Evolutionary conservation across 139 green algal genomes (phyloP).

Genomic region (Nannochloris sp.): DNA sequence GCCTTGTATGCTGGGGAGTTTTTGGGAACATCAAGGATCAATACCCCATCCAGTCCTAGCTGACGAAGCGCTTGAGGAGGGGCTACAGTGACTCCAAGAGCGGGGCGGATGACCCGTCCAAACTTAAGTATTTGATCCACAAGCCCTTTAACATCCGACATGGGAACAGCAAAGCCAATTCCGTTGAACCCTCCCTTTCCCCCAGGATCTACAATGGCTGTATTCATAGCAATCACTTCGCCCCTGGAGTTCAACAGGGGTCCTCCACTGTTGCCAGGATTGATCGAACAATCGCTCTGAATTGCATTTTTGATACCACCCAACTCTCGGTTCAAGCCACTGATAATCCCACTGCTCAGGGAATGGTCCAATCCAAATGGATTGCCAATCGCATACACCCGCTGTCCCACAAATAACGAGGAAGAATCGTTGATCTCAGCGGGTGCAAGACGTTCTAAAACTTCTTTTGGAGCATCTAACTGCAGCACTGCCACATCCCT

Average conservation of each 20-base stretch:
- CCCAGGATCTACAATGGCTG: conserved; percentile 53
- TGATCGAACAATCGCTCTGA: conserved; percentile 64
- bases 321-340: conserved; percentile 55
- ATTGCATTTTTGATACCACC: conserved; percentile 46
- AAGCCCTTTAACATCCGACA: conserved; percentile 54
- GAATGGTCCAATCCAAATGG: conserved; percentile 79
- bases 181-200: conserved; percentile 35
- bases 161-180: conserved; percentile 67
- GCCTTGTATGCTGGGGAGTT: conserved; percentile 60
- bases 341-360: conserved; percentile 60
- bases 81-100: conserved; percentile 85
- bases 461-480: conserved; percentile 37
- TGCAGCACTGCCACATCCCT: conserved; percentile 75
- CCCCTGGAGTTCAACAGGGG: conserved; percentile 32
- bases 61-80: conserved; percentile 42
- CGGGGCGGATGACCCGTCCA: conserved; percentile 50
- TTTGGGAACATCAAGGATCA: conserved; percentile 40
- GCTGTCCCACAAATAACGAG: conserved; percentile 49
- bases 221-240: conserved; percentile 69
- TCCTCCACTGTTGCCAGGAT: conserved; percentile 54
- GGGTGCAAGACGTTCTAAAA: conserved; percentile 33
- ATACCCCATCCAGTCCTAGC: conserved; percentile 34
- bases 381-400: conserved; percentile 55
- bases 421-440: conserved; percentile 16
- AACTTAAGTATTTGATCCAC: conserved; percentile 70